phyloP scores from a whole-genome alignment of 805 yeast species.

The Metschnikowia lachancei region DNA sequence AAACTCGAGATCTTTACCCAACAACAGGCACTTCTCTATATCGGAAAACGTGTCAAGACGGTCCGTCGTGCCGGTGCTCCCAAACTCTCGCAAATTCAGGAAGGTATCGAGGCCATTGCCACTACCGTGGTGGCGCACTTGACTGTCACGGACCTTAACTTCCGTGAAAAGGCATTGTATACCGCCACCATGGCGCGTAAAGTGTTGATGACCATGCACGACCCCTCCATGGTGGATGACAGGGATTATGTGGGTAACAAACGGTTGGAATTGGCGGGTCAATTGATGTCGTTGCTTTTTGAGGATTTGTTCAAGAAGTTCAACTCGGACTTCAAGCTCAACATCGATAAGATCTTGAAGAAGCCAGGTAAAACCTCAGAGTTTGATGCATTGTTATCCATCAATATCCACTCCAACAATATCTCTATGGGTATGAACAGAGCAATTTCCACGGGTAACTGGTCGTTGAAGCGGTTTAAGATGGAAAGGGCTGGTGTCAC shows the following conservation, averaged over 20 bases:
- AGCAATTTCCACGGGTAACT: conserved; percentile 97
- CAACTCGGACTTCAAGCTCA: conserved; percentile 90
- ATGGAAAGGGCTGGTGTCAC: conserved; percentile 99
- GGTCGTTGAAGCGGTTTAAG: conserved; percentile 98
- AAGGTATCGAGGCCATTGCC: conserved; percentile 95
- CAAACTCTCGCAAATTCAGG: conserved; percentile 76
- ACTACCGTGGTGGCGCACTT: conserved; percentile 95
- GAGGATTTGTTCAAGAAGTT: conserved; percentile 97
- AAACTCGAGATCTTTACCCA: conserved; percentile 83
- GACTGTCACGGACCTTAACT: conserved; percentile 78
- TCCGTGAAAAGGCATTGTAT: conserved; percentile 90
- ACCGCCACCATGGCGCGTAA: conserved; percentile 96
- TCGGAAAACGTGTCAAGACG: conserved; percentile 90
- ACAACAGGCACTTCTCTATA: conserved; percentile 86
- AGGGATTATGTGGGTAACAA: conserved; percentile 98
- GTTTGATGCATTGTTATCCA: conserved; percentile 87
- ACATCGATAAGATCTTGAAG: conserved; percentile 88
- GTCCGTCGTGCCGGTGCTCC: conserved; percentile 84
- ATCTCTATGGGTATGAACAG: conserved; percentile 92
- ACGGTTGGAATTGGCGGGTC: conserved; percentile 96
- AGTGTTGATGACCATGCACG: conserved; percentile 91
- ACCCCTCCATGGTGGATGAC: conserved; percentile 95
- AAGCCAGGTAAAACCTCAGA: conserved; percentile 94
- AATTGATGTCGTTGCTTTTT: conserved; percentile 87
- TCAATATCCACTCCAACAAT: conserved; percentile 87